Base-by-base conservation (phyloP, 2,329 filamentous ascomycete genomes). In the Septoria petroselini region DNA sequence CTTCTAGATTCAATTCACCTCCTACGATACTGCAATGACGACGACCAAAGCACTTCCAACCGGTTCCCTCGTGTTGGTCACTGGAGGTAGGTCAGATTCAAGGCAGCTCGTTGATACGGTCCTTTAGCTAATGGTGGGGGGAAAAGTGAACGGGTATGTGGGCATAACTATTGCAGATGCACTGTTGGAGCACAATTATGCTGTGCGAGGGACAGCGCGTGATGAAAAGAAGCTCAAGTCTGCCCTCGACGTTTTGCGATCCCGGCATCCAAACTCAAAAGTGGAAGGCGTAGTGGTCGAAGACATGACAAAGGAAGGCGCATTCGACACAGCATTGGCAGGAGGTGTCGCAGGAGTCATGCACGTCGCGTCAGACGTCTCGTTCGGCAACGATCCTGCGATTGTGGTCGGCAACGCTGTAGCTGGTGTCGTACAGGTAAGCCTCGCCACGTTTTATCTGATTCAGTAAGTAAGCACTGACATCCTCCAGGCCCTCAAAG, bases 61-160 rank as follows among this genome's bases (percentile, higher is more conserved):
- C 8, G 33, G 33, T 17, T 35, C 33, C 14, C 11, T 35, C 7
- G 33, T 35, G 9, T 17, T 35, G 12, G 33, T 35, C 11, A 35
- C 33, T 5, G 33, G 33, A 33, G 3, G 30, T 33, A 11, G 14
- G 33, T 35, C 15, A 35, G 11, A 8, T 6, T 4, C 33, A 1
- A 35, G 14, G n/a, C 8, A 35, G 2, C 14, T 18, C 12, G 9
- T 18, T 1, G 33, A 35, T n/a, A 11, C 15, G 11, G 6, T 35
- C 33, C n/a, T n/a, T n/a, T n/a, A n/a, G n/a, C n/a, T 35, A 15
- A 35, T 3, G 4, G 8, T 35, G 7, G 11, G 8, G 11, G 12
- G 4, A 35, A 11, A 81, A 60, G 42, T 31, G 25, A 46, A 46
- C n/a, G 42, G 42, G 1, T 46, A 37, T 34, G 34, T 46, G 3